phyloP scores from a whole-genome alignment of 1,284 basidiomycete species.

The Schizophyllum commune region DNA sequence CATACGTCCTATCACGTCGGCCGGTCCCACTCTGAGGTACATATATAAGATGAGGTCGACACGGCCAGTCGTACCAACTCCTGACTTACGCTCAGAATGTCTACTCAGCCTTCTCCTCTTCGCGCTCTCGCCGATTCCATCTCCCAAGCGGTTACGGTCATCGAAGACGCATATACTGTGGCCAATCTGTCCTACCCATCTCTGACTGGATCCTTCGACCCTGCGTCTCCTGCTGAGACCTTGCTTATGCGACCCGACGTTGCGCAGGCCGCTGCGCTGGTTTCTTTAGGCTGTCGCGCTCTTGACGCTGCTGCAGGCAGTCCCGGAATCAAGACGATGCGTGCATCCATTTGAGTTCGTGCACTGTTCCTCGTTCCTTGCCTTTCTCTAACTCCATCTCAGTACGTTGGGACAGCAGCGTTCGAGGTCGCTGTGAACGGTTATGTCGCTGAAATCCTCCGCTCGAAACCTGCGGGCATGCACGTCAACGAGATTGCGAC shows the following conservation, averaged over 20 bases:
- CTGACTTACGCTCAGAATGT: too few species aligned
- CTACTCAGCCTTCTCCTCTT: background rate
- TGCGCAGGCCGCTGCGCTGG: background rate
- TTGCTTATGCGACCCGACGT: background rate
- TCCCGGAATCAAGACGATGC: background rate
- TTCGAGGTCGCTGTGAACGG: constrained; percentile 1
- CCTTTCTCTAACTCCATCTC: background rate
- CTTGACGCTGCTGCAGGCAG: background rate
- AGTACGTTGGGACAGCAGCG: constrained; percentile 6
- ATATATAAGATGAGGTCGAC: too few species aligned
- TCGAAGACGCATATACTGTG: background rate
- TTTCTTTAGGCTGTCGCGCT: constrained; percentile 3
- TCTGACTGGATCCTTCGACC: constrained; percentile 4
- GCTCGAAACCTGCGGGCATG: constrained; percentile 12
- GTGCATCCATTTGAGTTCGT: background rate
- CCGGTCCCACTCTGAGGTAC: too few species aligned
- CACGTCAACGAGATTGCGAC: constrained; percentile 16
- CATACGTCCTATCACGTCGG: too few species aligned
- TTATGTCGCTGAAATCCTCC: constrained; percentile 4
- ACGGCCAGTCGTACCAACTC: too few species aligned
- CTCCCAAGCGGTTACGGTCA: background rate
- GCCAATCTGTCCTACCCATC: background rate
- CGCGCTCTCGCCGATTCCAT: constrained; percentile 2
- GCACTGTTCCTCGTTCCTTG: too few species aligned
- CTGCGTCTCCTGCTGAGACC: constrained; percentile 1